A percentile compares a stretch with the other conserved stretches of the same genome.
Evolutionary conservation across 2,329 filamentous ascomycete species (phyloP).

Genomic region (Sclerotinia glacialis): DNA sequence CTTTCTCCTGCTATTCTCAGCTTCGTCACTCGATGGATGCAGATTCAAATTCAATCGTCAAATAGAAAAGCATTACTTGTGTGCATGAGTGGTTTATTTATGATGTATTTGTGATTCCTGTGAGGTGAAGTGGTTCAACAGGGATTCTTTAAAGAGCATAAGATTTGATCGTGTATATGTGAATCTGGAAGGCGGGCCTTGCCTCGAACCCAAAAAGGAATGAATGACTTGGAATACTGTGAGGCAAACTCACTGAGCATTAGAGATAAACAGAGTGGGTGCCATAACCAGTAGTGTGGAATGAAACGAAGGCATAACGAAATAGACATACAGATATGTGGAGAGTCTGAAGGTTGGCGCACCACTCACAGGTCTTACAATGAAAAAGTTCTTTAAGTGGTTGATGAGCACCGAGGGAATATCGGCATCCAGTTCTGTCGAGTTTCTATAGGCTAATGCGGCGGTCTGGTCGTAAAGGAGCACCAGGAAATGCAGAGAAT

Average conservation of each 20-base stretch:
- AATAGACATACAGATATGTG: conserved; percentile 29
- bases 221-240: conserved; percentile 25
- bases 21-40: conserved; percentile 26
- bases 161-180: conserved; percentile 21
- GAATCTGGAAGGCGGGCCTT: conserved; percentile 25
- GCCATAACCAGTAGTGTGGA: conserved; percentile 29
- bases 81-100: conserved; percentile 27
- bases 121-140: conserved; percentile 35
- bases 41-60: conserved; percentile 25
- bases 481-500: conserved; percentile 8
- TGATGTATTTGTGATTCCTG: conserved; percentile 31
- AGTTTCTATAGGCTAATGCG: conserved; percentile 17
- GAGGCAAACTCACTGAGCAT: conserved; percentile 23
- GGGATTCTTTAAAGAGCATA: conserved; percentile 29
- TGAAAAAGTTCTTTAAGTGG: conserved; percentile 30
- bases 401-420: conserved; percentile 21
- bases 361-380: conserved; percentile 32
- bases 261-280: conserved; percentile 30
- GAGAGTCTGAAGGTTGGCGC: conserved; percentile 29
- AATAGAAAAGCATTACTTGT: conserved; percentile 31
- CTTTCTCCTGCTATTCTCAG: conserved; percentile 31
- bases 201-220: conserved; percentile 20
- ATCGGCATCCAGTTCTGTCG: conserved; percentile 8
- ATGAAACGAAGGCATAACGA: conserved; percentile 25
- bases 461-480: conserved; percentile 16